Conservation (phyloP, 148 eudicot genomes). For the Agrostemma githago region DNA sequence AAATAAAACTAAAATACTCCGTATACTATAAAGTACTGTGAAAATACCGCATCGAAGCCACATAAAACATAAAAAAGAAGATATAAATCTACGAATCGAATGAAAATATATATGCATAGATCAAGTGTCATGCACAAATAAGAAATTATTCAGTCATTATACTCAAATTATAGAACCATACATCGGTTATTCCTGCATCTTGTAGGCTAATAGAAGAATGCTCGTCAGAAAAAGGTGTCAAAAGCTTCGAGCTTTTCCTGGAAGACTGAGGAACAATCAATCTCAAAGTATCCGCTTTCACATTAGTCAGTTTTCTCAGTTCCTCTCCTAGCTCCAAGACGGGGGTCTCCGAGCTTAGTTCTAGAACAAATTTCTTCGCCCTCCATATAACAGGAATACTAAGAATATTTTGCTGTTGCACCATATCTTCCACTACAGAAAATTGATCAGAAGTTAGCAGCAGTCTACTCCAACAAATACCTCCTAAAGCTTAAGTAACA, state of each 20-base stretch:
- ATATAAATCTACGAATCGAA: background rate
- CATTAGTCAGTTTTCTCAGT: slow-evolving; percentile 59
- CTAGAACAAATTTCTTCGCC: slow-evolving; percentile 49
- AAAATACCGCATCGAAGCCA: background rate
- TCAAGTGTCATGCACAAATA: background rate
- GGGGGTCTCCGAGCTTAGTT: slow-evolving; percentile 45
- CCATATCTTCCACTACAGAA: slow-evolving; percentile 46
- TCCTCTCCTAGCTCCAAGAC: slow-evolving; percentile 61
- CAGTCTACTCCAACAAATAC: background rate
- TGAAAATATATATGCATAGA: background rate
- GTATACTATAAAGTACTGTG: background rate
- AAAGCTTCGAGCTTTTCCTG: slow-evolving; percentile 42
- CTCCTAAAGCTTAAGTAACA: background rate
- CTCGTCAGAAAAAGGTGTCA: slow-evolving; percentile 68
- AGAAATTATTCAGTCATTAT: background rate
- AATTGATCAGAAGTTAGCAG: background rate
- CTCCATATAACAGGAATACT: slow-evolving; percentile 60
- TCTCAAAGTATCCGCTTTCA: slow-evolving; percentile 61
- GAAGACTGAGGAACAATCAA: slow-evolving; percentile 59
- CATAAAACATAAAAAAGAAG: background rate
- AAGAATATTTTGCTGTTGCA: slow-evolving; percentile 28
- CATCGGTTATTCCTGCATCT: slow-evolving; percentile 50
- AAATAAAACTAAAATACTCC: too few relatives aligned
- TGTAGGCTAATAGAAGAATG: slow-evolving; percentile 50
- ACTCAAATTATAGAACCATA: slow-evolving; percentile 14